These are phyloP conservation scores for Phaeosphaeriaceae sp. DNA, from an alignment of 2,329 filamentous ascomycete genomes.

Conservation along the genomic window DNA sequence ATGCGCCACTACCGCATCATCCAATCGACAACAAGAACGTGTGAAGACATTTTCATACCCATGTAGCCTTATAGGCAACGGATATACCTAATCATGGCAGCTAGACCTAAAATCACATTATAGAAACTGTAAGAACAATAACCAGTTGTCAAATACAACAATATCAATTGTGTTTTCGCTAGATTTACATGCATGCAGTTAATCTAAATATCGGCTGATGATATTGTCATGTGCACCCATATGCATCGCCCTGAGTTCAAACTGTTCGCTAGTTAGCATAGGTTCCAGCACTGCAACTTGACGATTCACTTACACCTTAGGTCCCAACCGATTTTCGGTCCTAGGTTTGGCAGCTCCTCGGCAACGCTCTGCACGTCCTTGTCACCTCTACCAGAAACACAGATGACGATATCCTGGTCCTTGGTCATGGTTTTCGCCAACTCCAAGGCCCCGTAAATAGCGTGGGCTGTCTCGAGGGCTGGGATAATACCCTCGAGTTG, in stretches of 20 bases:
- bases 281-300: background rate
- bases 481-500: slow-evolving; percentile 97
- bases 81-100: too few species aligned
- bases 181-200: background rate
- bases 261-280: slow-evolving; percentile 34
- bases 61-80: background rate
- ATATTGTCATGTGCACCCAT: background rate
- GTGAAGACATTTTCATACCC: slow-evolving; percentile 2
- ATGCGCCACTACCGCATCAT: background rate
- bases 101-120: too few species aligned
- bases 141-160: background rate
- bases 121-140: background rate
- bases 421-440: slow-evolving; percentile 91
- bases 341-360: slow-evolving; percentile 86
- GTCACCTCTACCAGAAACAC: slow-evolving; percentile 89
- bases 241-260: slow-evolving; percentile 15
- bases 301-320: slow-evolving; percentile 55
- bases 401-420: slow-evolving; percentile 90
- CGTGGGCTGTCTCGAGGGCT: slow-evolving; percentile 91
- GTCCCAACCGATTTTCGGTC: slow-evolving; percentile 83
- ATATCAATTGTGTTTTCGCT: background rate
- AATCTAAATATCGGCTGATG: background rate
- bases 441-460: slow-evolving; percentile 86
- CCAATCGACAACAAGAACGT: slow-evolving; percentile 19
- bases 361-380: slow-evolving; percentile 99